A percentile compares a stretch with the other conserved stretches of the same genome.
phyloP scores from a whole-genome alignment of 352 stramenopile genomes.

The Pythium folliculosum region DNA sequence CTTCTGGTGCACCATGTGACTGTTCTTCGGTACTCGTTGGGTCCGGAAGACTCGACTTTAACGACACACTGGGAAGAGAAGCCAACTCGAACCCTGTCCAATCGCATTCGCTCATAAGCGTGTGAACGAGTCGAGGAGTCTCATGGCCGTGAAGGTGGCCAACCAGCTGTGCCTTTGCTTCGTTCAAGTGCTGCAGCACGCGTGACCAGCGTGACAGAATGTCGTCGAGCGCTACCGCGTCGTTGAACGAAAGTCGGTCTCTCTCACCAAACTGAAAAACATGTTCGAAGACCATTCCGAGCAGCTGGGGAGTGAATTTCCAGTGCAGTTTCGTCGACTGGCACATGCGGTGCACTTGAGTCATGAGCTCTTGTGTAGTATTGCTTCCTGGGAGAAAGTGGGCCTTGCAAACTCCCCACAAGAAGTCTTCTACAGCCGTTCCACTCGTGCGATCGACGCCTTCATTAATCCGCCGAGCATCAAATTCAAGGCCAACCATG shows the following conservation, averaged over 20 bases:
- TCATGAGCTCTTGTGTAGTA: conserved; percentile 40
- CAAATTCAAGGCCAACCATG: conserved; percentile 61
- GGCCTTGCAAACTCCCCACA: conserved; percentile 61
- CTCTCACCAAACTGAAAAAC: conserved; percentile 52
- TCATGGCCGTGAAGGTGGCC: conserved; percentile 62
- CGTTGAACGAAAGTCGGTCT: conserved; percentile 48
- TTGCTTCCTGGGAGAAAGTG: conserved; percentile 38
- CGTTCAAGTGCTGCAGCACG: conserved; percentile 47
- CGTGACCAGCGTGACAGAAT: conserved; percentile 58
- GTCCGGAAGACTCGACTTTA: neutral
- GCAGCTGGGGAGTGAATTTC: conserved; percentile 63
- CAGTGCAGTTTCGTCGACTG: conserved; percentile 54
- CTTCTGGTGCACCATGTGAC: conserved; percentile 2
- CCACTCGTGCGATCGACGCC: neutral
- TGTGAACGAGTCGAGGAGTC: conserved; percentile 55
- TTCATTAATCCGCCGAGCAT: conserved; percentile 46
- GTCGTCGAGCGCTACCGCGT: conserved; percentile 50
- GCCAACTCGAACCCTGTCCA: conserved; percentile 65
- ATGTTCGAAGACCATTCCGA: conserved; percentile 60
- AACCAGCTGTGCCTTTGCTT: conserved; percentile 61
- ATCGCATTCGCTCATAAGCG: conserved; percentile 61
- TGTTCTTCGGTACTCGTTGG: neutral
- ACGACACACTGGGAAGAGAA: conserved; percentile 2
- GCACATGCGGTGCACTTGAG: conserved; percentile 50
- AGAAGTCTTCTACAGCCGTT: conserved; percentile 36